These are phyloP conservation scores for Xylaria telfairii DNA, from an alignment of 495 filamentous ascomycete species.

Conservation along the genomic window DNA sequence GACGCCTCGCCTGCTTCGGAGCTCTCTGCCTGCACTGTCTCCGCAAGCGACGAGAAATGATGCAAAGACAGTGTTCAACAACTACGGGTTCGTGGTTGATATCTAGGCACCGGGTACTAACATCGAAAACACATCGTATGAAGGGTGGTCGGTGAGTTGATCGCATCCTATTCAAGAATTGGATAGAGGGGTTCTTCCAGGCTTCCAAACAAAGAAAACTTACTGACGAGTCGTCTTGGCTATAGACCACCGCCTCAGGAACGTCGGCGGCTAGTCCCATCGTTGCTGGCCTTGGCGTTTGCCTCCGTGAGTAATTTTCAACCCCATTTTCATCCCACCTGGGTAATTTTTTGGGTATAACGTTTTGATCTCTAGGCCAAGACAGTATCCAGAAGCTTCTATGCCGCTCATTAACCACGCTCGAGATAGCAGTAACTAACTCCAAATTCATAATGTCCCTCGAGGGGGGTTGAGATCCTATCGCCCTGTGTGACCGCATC, in stretches of 20 bases:
- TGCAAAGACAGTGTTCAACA: constrained; percentile 53
- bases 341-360: no score
- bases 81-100: constrained; percentile 59
- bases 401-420: no score
- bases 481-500: constrained; percentile 38
- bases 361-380: no score
- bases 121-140: constrained; percentile 55
- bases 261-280: constrained; percentile 65
- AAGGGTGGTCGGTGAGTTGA: constrained; percentile 51
- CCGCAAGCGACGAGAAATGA: constrained; percentile 48
- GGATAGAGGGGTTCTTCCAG: background rate
- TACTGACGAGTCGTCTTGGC: constrained; percentile 36
- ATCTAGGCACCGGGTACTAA: constrained; percentile 56
- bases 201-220: background rate
- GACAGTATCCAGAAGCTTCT: no score
- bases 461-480: constrained; percentile 42
- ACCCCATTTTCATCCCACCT: no score
- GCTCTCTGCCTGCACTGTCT: constrained; percentile 55
- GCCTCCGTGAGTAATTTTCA: no score
- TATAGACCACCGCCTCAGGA: constrained; percentile 56
- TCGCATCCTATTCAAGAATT: constrained; percentile 29
- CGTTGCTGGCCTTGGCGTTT: constrained; percentile 59
- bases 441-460: no score
- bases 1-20: constrained; percentile 53
- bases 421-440: no score